phyloP scores from a whole-genome alignment of 202 grass and related monocot genomes.

The Carex sylvatica region DNA sequence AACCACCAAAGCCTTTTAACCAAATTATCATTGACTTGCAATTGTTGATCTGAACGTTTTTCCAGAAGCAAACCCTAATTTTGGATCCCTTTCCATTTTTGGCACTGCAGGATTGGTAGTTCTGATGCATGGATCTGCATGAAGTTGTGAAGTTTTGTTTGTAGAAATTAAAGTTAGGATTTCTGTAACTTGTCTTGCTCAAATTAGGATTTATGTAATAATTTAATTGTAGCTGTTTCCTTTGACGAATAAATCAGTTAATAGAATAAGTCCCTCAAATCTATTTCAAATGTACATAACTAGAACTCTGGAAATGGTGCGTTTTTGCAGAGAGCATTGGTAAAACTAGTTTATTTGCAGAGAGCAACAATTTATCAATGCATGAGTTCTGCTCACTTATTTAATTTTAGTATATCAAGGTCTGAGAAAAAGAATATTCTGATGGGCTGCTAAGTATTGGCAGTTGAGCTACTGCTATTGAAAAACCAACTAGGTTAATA shows the following conservation, averaged over 20 bases:
- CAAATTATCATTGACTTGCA: neutral
- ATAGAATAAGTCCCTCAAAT: neutral
- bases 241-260: neutral
- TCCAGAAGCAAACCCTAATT: neutral
- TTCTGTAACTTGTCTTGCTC: neutral
- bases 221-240: neutral
- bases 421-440: neutral
- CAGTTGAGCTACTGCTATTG: neutral
- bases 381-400: neutral
- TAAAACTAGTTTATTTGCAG: neutral
- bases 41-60: neutral
- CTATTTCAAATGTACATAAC: neutral
- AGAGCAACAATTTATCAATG: neutral
- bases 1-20: neutral
- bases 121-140: conserved; percentile 17
- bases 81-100: neutral
- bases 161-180: conserved; percentile 1
- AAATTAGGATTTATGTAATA: neutral
- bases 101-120: neutral
- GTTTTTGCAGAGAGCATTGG: neutral
- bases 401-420: neutral
- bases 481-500: neutral
- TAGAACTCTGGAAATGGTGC: neutral
- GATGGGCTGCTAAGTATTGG: neutral
- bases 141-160: conserved; percentile 14